Percentiles rank a stretch among this genome's conserved stretches.
phyloP scores from a whole-genome alignment of 768 basidiomycete genomes.

The Kwoniella botswanensis region DNA sequence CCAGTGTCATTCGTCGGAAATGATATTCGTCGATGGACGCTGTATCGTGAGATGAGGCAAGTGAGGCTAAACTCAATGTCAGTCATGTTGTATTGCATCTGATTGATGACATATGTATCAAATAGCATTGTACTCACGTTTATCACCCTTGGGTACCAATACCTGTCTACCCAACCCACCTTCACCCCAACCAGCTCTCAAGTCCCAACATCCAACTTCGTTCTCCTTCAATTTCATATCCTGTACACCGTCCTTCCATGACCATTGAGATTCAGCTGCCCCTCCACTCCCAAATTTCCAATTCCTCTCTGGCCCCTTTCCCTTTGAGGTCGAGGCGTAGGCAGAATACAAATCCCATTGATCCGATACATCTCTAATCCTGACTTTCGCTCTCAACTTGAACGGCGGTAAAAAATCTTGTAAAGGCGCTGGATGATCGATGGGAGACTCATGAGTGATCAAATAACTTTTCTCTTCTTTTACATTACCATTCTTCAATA shows the following conservation, averaged over 20 bases:
- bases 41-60: slow-evolving; percentile 24
- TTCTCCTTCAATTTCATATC: slow-evolving; percentile 47
- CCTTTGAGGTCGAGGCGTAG: slow-evolving; percentile 66
- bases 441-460: slow-evolving; percentile 58
- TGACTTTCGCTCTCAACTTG: slow-evolving; percentile 88
- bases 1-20: slow-evolving; percentile 76
- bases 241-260: slow-evolving; percentile 64
- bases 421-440: slow-evolving; percentile 35
- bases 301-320: slow-evolving; percentile 54
- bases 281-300: slow-evolving; percentile 73
- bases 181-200: slow-evolving; percentile 52
- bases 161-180: slow-evolving; percentile 76
- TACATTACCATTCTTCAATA: background rate
- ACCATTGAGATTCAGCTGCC: slow-evolving; percentile 78
- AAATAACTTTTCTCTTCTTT: slow-evolving; percentile 62
- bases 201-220: slow-evolving; percentile 57
- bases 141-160: slow-evolving; percentile 71
- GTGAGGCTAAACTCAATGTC: slow-evolving; percentile 12
- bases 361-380: slow-evolving; percentile 74
- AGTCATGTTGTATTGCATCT: background rate
- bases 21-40: slow-evolving; percentile 62
- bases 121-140: slow-evolving; percentile 65
- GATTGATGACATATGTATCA: no score
- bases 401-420: slow-evolving; percentile 66
- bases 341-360: slow-evolving; percentile 81